Evolutionary conservation across 257 asterid genomes (phyloP).

Genomic region (Datura wrightii): DNA sequence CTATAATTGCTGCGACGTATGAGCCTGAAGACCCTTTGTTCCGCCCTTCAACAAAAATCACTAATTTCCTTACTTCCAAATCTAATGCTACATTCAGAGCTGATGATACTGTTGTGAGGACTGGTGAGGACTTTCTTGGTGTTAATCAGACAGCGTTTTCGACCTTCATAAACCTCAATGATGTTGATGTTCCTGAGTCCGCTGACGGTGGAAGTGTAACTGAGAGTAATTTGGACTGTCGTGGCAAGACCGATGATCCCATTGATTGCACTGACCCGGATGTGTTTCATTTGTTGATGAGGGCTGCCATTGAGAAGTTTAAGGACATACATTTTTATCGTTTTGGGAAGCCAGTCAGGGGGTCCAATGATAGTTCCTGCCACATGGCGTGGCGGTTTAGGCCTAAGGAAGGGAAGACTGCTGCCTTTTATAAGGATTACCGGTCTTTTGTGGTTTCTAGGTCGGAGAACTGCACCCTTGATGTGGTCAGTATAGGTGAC

Average conservation of each 20-base stretch:
- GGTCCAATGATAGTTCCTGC: slow-evolving; percentile 65
- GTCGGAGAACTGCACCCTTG: slow-evolving; percentile 66
- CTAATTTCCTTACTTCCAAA: slow-evolving; percentile 70
- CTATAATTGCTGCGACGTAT: slow-evolving; percentile 65
- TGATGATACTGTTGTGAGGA: slow-evolving; percentile 73
- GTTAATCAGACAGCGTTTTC: slow-evolving; percentile 76
- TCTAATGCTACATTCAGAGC: slow-evolving; percentile 82
- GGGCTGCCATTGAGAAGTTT: slow-evolving; percentile 67
- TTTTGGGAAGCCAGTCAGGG: slow-evolving; percentile 83
- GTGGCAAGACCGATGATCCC: slow-evolving; percentile 57
- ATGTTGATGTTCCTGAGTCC: slow-evolving; percentile 58
- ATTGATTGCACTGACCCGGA: slow-evolving; percentile 81
- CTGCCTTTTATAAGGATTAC: slow-evolving; percentile 70
- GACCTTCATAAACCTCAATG: slow-evolving; percentile 74
- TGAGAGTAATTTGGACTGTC: slow-evolving; percentile 44
- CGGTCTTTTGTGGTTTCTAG: slow-evolving; percentile 62
- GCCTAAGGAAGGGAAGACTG: slow-evolving; percentile 73
- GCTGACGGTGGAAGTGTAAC: background rate
- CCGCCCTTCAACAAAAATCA: slow-evolving; percentile 85
- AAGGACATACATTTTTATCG: slow-evolving; percentile 69
- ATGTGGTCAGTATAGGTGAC: slow-evolving; percentile 70
- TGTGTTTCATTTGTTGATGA: slow-evolving; percentile 80
- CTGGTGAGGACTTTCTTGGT: slow-evolving; percentile 92
- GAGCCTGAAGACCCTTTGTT: slow-evolving; percentile 67
- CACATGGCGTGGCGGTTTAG: slow-evolving; percentile 96